Evolutionary conservation across 1,284 basidiomycete genomes (phyloP).

Genomic region (Lentinula novae-zelandiae): DNA sequence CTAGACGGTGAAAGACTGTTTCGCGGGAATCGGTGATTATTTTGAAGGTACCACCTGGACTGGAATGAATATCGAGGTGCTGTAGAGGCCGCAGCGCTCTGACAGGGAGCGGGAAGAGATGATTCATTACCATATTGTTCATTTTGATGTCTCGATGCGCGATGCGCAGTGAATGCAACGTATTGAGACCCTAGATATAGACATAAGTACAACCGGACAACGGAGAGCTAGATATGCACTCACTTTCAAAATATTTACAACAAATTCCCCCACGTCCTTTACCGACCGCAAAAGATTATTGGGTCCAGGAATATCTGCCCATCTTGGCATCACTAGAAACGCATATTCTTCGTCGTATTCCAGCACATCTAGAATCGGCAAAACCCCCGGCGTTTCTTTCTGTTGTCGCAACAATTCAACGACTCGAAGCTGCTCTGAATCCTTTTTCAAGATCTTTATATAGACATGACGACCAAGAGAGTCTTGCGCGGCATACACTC

Average conservation of each 20-base stretch:
- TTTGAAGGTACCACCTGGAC: neutral
- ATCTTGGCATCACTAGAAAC: slow-evolving; percentile 11
- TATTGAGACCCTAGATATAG: slow-evolving; percentile 3
- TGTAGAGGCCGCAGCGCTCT: neutral
- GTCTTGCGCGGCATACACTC: slow-evolving; percentile 10
- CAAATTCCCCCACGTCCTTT: slow-evolving; percentile 1
- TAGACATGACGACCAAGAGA: slow-evolving; percentile 5
- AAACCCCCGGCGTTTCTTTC: slow-evolving; percentile 1
- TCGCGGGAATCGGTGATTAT: neutral
- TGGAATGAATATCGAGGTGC: neutral
- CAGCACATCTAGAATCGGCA: slow-evolving; percentile 9
- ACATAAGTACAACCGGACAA: neutral
- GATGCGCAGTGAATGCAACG: slow-evolving; percentile 7
- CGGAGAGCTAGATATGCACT: neutral
- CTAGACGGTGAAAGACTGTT: slow-evolving; percentile 1
- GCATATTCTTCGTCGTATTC: slow-evolving; percentile 8
- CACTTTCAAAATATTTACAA: slow-evolving; percentile 6
- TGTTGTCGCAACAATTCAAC: slow-evolving; percentile 3
- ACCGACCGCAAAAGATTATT: slow-evolving; percentile 3
- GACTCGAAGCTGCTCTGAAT: slow-evolving; percentile 5
- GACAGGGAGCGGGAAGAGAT: slow-evolving; percentile 7
- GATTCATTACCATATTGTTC: slow-evolving; percentile 10
- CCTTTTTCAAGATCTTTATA: slow-evolving; percentile 5
- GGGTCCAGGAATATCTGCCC: slow-evolving; percentile 10
- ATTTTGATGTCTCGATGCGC: slow-evolving; percentile 11